phyloP scores from a whole-genome alignment of 352 stramenopile species.

The Phytopythium kandeliae region DNA sequence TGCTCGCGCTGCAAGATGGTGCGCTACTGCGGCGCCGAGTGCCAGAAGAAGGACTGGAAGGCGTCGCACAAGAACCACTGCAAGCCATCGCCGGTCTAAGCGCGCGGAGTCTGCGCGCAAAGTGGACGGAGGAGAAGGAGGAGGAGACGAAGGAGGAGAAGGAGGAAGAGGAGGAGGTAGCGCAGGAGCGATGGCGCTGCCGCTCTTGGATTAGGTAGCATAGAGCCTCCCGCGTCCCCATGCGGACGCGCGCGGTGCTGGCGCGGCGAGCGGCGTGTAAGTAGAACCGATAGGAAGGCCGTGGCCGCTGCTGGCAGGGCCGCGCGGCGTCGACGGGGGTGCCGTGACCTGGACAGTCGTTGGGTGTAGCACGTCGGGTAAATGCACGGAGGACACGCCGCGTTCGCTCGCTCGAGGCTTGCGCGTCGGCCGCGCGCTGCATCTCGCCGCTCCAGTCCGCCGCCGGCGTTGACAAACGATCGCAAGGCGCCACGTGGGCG shows the following conservation, averaged over 20 bases:
- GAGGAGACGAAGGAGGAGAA: not conserved
- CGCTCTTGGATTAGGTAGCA: slow-evolving; percentile 7
- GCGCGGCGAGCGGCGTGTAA: not conserved
- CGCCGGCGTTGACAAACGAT: too few relatives aligned
- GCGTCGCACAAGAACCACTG: slow-evolving; percentile 79
- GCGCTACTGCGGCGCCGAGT: slow-evolving; percentile 83
- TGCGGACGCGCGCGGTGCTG: not conserved
- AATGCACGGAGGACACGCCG: slow-evolving; percentile 1
- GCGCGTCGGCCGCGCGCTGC: not conserved
- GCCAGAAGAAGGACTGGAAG: slow-evolving; percentile 90
- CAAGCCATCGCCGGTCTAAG: slow-evolving; percentile 50
- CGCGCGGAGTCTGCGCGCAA: too few relatives aligned
- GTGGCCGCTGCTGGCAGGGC: not conserved
- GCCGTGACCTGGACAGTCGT: not conserved
- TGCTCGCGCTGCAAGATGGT: slow-evolving; percentile 86
- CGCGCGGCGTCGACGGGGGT: not conserved
- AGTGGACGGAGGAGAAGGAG: too few relatives aligned
- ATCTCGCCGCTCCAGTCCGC: too few relatives aligned
- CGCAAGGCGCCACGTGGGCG: not conserved
- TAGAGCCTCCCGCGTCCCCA: slow-evolving; percentile 2
- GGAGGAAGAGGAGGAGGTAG: not conserved
- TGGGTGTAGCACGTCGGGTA: slow-evolving; percentile 3
- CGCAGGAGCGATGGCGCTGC: slow-evolving; percentile 1
- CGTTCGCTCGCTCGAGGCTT: too few relatives aligned
- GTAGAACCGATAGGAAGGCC: not conserved